These are phyloP conservation scores for Candida nanaspora DNA, from an alignment of 805 yeast genomes.

Conservation along the genomic window DNA sequence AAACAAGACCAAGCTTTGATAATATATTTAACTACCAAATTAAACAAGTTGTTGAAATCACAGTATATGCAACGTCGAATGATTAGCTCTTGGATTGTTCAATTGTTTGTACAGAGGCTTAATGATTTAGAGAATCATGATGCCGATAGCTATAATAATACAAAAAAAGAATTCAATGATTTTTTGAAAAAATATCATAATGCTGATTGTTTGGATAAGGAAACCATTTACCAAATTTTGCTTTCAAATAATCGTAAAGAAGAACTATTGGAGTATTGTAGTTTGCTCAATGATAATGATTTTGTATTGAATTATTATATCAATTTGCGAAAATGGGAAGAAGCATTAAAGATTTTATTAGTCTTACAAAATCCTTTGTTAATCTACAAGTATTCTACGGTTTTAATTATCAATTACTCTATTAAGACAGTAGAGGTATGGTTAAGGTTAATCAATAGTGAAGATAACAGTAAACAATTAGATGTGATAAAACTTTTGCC, in stretches of 20 bases:
- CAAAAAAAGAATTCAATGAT: slow-evolving; percentile 28
- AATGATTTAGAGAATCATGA: slow-evolving; percentile 32
- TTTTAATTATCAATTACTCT: slow-evolving; percentile 62
- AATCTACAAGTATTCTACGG: slow-evolving; percentile 63
- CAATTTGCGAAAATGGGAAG: slow-evolving; percentile 62
- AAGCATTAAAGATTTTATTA: slow-evolving; percentile 55
- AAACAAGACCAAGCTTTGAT: slow-evolving; percentile 36
- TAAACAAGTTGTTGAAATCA: slow-evolving; percentile 24
- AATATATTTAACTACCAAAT: slow-evolving; percentile 36
- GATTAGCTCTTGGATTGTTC: slow-evolving; percentile 61
- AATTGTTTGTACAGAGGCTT: slow-evolving; percentile 43
- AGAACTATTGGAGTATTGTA: slow-evolving; percentile 63
- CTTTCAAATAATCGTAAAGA: slow-evolving; percentile 56
- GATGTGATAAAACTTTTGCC: slow-evolving; percentile 67
- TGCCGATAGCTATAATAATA: slow-evolving; percentile 1
- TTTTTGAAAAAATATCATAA: slow-evolving; percentile 46
- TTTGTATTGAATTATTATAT: slow-evolving; percentile 67
- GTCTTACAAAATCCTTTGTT: slow-evolving; percentile 37
- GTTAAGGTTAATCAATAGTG: slow-evolving; percentile 42
- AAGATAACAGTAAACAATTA: slow-evolving; percentile 23
- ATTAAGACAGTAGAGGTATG: slow-evolving; percentile 68
- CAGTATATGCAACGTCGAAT: slow-evolving; percentile 40
- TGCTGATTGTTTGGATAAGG: slow-evolving; percentile 46
- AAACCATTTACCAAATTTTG: slow-evolving; percentile 67
- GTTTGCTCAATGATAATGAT: slow-evolving; percentile 56